These are phyloP conservation scores for Microbotryum intermedium DNA, from an alignment of 1,284 basidiomycete species.

Conservation along the genomic window DNA sequence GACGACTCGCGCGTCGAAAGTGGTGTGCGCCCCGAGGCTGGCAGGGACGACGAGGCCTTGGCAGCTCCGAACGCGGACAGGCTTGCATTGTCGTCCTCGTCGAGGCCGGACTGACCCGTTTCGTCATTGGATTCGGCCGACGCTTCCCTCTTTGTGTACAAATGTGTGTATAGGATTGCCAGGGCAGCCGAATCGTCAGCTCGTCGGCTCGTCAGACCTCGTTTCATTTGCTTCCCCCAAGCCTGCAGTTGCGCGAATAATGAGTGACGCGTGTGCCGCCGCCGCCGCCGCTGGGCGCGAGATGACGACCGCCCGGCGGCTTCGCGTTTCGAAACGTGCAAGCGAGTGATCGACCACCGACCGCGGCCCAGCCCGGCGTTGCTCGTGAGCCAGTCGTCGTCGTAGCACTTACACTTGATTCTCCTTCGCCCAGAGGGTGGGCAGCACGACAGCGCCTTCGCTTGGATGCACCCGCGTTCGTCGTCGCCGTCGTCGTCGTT, in stretches of 20 bases:
- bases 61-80: neutral
- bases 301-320: no score
- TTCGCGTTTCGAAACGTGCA: neutral
- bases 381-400: no score
- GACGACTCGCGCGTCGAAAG: neutral
- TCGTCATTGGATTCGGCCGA: constrained; percentile 28
- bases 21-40: neutral
- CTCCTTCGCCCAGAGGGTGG: neutral
- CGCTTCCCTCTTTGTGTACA: constrained; percentile 21
- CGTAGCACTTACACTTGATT: neutral
- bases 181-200: neutral
- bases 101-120: constrained; percentile 6
- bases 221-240: no score
- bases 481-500: neutral
- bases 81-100: neutral
- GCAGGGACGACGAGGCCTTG: neutral
- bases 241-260: no score
- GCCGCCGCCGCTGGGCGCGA: no score
- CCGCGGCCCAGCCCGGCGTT: neutral
- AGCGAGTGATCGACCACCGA: neutral
- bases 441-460: neutral
- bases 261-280: no score
- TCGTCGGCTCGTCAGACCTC: no score
- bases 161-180: neutral
- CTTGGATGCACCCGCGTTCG: neutral